These are phyloP conservation scores for Botryosphaeria dothidea DNA, from an alignment of 2,329 filamentous ascomycete species.

Conservation along the genomic window DNA sequence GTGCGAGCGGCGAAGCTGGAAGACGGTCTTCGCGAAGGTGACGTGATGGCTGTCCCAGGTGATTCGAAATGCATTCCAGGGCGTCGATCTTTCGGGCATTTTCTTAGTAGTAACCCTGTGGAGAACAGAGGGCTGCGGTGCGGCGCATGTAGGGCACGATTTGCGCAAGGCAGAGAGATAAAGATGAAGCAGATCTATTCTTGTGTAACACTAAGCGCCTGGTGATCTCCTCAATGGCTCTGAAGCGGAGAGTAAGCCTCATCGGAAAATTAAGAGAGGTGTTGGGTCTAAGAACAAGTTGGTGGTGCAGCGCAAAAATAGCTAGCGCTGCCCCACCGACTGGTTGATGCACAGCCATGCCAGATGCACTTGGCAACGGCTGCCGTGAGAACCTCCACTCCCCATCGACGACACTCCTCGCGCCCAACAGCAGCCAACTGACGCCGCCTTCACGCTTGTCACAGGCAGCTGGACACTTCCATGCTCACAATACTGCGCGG, in stretches of 20 bases:
- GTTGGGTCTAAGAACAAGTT: background rate
- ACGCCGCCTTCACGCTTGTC: background rate
- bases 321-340: background rate
- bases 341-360: constrained; percentile 10
- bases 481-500: background rate
- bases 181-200: constrained; percentile 5
- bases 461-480: background rate
- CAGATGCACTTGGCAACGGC: background rate
- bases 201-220: constrained; percentile 2
- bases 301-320: background rate
- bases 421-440: constrained; percentile 4
- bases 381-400: too few relatives aligned
- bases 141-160: background rate
- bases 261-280: background rate
- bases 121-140: background rate
- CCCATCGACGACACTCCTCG: background rate
- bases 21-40: background rate
- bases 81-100: constrained; percentile 9
- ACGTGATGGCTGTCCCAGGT: background rate
- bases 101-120: background rate
- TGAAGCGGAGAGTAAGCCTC: background rate
- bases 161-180: background rate
- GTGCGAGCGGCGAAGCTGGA: background rate
- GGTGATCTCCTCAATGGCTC: background rate
- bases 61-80: background rate